These are phyloP conservation scores for Alternaria rosae DNA, from an alignment of 2,329 filamentous ascomycete species.

Conservation along the genomic window DNA sequence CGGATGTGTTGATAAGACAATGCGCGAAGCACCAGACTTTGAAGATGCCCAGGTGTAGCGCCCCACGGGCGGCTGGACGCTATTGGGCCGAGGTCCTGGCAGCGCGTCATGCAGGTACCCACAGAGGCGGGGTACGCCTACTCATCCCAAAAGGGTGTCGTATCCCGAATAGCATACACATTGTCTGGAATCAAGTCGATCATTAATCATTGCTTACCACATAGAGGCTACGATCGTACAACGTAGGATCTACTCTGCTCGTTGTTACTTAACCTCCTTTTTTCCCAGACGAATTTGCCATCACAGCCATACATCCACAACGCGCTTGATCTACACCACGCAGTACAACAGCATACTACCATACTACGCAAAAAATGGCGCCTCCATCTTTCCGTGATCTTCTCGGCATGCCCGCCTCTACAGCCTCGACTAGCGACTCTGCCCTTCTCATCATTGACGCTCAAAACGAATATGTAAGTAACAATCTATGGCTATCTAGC, in stretches of 20 bases:
- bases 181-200: background rate
- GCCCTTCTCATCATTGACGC: constrained; percentile 12
- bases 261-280: background rate
- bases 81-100: background rate
- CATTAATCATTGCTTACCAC: background rate
- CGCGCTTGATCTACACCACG: background rate
- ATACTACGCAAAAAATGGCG: constrained; percentile 5
- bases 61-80: background rate
- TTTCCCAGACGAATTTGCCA: background rate
- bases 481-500: constrained; percentile 68
- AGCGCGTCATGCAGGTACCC: constrained; percentile 10
- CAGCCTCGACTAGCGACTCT: constrained; percentile 65
- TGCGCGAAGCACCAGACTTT: background rate
- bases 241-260: background rate
- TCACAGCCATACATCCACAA: background rate
- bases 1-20: background rate
- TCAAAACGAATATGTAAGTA: constrained; percentile 14
- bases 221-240: background rate
- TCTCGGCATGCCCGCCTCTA: constrained; percentile 63
- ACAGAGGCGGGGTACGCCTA: constrained; percentile 1
- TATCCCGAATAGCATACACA: background rate
- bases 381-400: constrained; percentile 56
- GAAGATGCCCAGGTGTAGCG: background rate
- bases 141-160: background rate
- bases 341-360: background rate